These are phyloP conservation scores for Pseudotulostoma volvatum DNA, from an alignment of 495 filamentous ascomycete species.

Conservation along the genomic window DNA sequence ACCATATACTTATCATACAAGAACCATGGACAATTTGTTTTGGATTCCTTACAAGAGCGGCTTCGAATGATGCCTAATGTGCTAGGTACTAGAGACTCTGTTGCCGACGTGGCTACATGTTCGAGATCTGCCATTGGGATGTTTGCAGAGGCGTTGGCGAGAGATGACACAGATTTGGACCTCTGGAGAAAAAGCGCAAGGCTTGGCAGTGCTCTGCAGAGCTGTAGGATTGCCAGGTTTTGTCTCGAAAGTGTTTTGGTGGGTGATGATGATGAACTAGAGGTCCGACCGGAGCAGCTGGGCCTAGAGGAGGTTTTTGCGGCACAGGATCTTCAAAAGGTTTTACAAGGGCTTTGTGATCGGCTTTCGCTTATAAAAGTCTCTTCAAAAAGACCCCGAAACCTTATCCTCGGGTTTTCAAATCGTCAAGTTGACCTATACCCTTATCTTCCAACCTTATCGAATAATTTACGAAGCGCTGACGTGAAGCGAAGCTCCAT, in stretches of 20 bases:
- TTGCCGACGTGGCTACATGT: slow-evolving; percentile 11
- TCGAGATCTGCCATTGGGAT: slow-evolving; percentile 32
- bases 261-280: slow-evolving; percentile 55
- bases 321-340: slow-evolving; percentile 53
- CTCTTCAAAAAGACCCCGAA: slow-evolving; percentile 48
- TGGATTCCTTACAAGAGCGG: slow-evolving; percentile 50
- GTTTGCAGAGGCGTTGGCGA: slow-evolving; percentile 64
- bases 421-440: slow-evolving; percentile 53
- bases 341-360: slow-evolving; percentile 55
- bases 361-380: slow-evolving; percentile 46
- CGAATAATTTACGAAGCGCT: slow-evolving; percentile 17
- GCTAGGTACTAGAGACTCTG: slow-evolving; percentile 23
- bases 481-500: slow-evolving; percentile 15
- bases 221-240: slow-evolving; percentile 61
- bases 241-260: slow-evolving; percentile 86
- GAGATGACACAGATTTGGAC: slow-evolving; percentile 83
- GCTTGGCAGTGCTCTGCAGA: slow-evolving; percentile 58
- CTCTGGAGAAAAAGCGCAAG: slow-evolving; percentile 82
- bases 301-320: slow-evolving; percentile 78
- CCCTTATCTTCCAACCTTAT: slow-evolving; percentile 51
- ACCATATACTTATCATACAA: slow-evolving; percentile 88
- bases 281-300: slow-evolving; percentile 54
- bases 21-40: slow-evolving; percentile 76
- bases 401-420: slow-evolving; percentile 45
- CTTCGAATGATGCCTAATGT: slow-evolving; percentile 13